These are phyloP conservation scores for Fraxinus sp. DNA, from an alignment of 305 asterid species.

Conservation along the genomic window DNA sequence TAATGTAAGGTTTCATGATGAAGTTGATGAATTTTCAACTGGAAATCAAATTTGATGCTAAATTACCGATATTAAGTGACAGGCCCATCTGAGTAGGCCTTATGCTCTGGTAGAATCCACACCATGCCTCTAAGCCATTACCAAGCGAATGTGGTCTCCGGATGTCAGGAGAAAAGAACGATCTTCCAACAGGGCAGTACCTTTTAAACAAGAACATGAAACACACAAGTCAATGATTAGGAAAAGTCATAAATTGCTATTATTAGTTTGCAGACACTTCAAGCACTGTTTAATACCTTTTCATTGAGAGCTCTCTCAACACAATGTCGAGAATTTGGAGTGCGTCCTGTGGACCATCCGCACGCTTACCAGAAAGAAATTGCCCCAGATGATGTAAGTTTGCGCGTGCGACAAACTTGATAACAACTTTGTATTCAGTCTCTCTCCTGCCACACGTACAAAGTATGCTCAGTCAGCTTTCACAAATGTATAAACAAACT, in stretches of 20 bases:
- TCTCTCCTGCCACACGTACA: slow-evolving; percentile 55
- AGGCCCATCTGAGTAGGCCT: slow-evolving; percentile 99
- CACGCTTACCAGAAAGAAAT: slow-evolving; percentile 91
- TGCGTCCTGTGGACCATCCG: slow-evolving; percentile 92
- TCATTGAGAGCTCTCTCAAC: slow-evolving; percentile 79
- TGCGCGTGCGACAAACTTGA: slow-evolving; percentile 83
- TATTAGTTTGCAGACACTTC: not conserved
- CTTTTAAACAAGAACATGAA: slow-evolving; percentile 32
- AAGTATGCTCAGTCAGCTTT: not conserved
- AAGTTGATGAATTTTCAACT: not conserved
- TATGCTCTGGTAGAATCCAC: slow-evolving; percentile 97
- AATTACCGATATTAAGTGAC: slow-evolving; percentile 86
- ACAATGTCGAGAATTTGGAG: slow-evolving; percentile 96
- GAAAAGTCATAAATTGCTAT: not conserved
- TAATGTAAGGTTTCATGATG: not conserved
- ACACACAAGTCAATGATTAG: not conserved
- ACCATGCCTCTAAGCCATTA: slow-evolving; percentile 98
- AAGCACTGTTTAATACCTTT: slow-evolving; percentile 47
- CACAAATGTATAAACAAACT: not conserved
- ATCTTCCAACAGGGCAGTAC: slow-evolving; percentile 91
- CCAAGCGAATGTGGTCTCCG: slow-evolving; percentile 87
- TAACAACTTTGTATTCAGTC: slow-evolving; percentile 74
- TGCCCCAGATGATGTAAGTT: slow-evolving; percentile 84
- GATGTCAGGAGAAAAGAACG: slow-evolving; percentile 84
- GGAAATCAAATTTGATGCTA: not conserved